Conservation (phyloP, 352 stramenopile genomes). For the Phytopythium helicoides region DNA sequence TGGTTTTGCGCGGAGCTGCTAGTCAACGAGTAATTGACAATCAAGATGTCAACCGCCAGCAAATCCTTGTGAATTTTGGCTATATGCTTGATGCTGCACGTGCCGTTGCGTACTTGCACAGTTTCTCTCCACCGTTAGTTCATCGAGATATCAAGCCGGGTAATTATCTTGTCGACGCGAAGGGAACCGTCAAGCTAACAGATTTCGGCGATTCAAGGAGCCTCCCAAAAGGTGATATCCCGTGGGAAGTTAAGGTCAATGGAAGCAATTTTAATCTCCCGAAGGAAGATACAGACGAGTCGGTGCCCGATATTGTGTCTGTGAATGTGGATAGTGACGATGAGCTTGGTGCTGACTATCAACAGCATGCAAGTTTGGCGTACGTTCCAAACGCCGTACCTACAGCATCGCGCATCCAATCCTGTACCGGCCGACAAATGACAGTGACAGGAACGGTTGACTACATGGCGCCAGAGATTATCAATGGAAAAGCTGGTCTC, state of each 20-base stretch:
- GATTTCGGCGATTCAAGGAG: conserved; percentile 53
- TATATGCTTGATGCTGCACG: conserved; percentile 63
- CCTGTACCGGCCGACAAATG: conserved; percentile 31
- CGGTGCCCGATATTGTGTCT: too few relatives aligned
- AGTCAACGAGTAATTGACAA: background rate
- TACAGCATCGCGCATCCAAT: conserved; percentile 5
- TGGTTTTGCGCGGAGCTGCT: conserved; percentile 23
- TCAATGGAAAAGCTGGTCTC: conserved; percentile 47
- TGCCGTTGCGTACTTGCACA: conserved; percentile 56
- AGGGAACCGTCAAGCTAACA: conserved; percentile 46
- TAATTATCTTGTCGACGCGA: conserved; percentile 45
- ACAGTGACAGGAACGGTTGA: conserved; percentile 65
- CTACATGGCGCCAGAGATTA: conserved; percentile 79
- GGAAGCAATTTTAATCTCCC: background rate
- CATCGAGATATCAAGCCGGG: conserved; percentile 60
- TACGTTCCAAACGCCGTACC: background rate
- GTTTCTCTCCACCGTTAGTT: conserved; percentile 51
- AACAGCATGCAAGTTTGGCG: background rate
- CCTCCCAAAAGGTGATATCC: conserved; percentile 33
- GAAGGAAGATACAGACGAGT: too few relatives aligned
- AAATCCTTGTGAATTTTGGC: conserved; percentile 47
- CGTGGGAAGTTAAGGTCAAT: conserved; percentile 27
- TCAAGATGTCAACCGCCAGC: conserved; percentile 21
- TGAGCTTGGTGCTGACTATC: background rate
- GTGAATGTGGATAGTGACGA: background rate